These are phyloP conservation scores for Hemerocallis citrina DNA, from an alignment of 106 monocot genomes.

Conservation along the genomic window DNA sequence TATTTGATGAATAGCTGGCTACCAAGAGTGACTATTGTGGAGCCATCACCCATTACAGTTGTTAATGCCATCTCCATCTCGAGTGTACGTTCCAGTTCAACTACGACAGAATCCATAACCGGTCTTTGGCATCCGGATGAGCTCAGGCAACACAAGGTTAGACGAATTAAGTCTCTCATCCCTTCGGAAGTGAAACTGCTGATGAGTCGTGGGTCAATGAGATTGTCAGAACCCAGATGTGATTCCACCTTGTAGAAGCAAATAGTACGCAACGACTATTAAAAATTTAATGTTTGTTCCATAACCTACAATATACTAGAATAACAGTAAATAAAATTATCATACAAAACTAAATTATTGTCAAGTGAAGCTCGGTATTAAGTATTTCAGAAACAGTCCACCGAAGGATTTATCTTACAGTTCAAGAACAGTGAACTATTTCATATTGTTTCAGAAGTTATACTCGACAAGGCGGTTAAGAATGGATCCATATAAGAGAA, in stretches of 20 bases:
- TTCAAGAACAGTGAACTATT: too few species aligned
- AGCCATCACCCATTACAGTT: constrained; percentile 62
- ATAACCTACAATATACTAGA: not conserved
- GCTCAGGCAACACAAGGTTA: constrained; percentile 38
- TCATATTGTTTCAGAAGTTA: too few species aligned
- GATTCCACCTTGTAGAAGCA: constrained; percentile 23
- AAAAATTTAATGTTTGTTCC: not conserved
- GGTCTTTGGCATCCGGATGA: constrained; percentile 20
- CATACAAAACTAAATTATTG: too few species aligned
- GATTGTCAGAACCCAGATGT: constrained; percentile 15
- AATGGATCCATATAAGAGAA: not conserved
- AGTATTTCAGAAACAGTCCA: too few species aligned
- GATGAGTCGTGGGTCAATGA: constrained; percentile 43
- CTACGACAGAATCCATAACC: constrained; percentile 30
- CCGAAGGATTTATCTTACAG: too few species aligned
- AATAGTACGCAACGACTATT: not conserved
- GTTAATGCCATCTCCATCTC: constrained; percentile 65
- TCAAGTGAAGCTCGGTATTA: too few species aligned
- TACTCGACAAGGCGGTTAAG: too few species aligned
- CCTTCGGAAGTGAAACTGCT: constrained; percentile 56
- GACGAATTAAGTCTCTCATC: constrained; percentile 34
- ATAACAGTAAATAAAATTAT: not conserved
- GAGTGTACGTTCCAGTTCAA: constrained; percentile 52
- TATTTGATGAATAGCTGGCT: constrained; percentile 67
- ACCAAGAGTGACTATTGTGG: constrained; percentile 56